phyloP scores from a whole-genome alignment of 2,329 filamentous ascomycete species.

The Macrophomina phaseolina region DNA sequence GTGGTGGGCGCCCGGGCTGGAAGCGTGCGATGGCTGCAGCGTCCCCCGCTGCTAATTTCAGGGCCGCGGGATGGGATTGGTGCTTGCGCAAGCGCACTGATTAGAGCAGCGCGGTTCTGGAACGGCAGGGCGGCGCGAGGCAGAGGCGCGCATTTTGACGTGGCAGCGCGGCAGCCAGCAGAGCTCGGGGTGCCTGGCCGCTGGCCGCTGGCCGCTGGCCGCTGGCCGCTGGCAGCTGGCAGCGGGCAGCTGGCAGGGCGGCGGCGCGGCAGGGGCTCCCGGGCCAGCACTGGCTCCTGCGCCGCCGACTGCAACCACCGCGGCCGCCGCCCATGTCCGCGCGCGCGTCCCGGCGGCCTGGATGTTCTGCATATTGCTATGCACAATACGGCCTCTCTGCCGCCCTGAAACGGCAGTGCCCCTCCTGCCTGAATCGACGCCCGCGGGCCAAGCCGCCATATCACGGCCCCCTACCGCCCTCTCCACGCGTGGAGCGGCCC shows the following conservation, averaged over 20 bases:
- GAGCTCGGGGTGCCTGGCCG: not conserved
- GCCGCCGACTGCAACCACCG: too few species aligned
- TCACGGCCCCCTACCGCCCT: slow-evolving; percentile 8
- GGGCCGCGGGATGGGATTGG: slow-evolving; percentile 11
- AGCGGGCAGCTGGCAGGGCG: not conserved
- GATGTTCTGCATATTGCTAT: slow-evolving; percentile 22
- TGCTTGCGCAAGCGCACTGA: slow-evolving; percentile 4
- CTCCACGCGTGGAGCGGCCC: slow-evolving; percentile 24
- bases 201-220: not conserved
- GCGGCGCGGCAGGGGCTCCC: not conserved
- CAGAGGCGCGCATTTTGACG: slow-evolving; percentile 1
- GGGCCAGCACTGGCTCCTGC: too few species aligned
- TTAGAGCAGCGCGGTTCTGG: slow-evolving; percentile 10
- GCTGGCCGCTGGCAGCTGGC: not conserved
- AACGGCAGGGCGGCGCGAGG: slow-evolving; percentile 4
- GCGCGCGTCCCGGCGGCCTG: slow-evolving; percentile 4
- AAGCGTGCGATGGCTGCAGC: slow-evolving; percentile 17
- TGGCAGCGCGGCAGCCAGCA: slow-evolving; percentile 11
- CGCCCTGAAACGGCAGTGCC: slow-evolving; percentile 21
- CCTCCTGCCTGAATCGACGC: slow-evolving; percentile 20
- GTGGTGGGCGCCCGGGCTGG: not conserved
- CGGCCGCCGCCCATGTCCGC: slow-evolving; percentile 3
- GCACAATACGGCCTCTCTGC: slow-evolving; percentile 14
- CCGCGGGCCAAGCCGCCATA: not conserved
- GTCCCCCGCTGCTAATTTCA: slow-evolving; percentile 24